Evolutionary conservation across 192 early-diverging fungal genomes (phyloP).

Genomic region (Gryganskiella cystojenkinii): DNA sequence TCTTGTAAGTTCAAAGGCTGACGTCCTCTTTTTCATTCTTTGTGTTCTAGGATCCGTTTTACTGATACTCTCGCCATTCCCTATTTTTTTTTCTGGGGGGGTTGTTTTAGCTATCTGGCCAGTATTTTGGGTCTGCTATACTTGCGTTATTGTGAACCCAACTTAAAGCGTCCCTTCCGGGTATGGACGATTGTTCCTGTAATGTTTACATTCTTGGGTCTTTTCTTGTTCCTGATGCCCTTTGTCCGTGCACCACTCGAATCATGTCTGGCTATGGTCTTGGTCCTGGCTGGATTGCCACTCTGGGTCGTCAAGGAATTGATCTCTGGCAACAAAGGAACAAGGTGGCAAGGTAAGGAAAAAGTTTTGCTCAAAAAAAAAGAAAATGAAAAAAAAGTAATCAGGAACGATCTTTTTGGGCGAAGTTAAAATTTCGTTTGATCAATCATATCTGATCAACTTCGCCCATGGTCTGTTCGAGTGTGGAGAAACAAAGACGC

Average conservation of each 20-base stretch:
- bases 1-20: conserved; percentile 54
- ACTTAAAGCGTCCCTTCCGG: conserved; percentile 73
- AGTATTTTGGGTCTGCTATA: conserved; percentile 73
- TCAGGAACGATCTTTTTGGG: not conserved
- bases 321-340: conserved; percentile 43
- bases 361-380: not conserved
- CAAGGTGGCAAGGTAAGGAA: conserved; percentile 51
- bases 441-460: no score
- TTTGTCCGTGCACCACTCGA: conserved; percentile 65
- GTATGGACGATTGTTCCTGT: conserved; percentile 77
- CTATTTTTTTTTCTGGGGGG: no score
- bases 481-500: no score
- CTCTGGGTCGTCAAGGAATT: conserved; percentile 63
- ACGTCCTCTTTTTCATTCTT: not conserved
- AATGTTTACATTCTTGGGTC: conserved; percentile 67
- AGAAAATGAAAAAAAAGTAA: not conserved
- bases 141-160: conserved; percentile 73
- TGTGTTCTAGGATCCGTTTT: not conserved
- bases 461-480: no score
- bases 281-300: conserved; percentile 61
- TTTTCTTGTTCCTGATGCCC: conserved; percentile 73
- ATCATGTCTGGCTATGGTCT: conserved; percentile 58
- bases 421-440: no score
- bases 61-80: not conserved
- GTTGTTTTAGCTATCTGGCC: conserved; percentile 69